Evolutionary conservation across 768 basidiomycete genomes (phyloP).

Genomic region (Termitomyces sp.): DNA sequence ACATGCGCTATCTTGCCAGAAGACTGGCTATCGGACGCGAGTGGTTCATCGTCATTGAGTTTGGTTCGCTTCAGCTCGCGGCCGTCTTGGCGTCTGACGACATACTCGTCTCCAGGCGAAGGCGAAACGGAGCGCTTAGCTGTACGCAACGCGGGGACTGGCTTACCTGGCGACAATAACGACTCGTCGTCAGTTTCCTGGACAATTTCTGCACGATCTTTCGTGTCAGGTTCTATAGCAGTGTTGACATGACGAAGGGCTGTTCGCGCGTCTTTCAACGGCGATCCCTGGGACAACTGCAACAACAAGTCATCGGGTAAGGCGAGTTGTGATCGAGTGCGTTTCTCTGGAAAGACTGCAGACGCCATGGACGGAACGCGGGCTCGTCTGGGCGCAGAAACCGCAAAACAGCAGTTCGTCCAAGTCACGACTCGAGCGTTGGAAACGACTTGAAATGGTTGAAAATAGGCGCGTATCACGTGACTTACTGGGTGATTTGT

Average conservation of each 20-base stretch:
- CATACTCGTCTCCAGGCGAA: conserved; percentile 24
- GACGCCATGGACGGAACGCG: conserved; percentile 2
- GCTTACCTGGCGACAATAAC: conserved; percentile 37
- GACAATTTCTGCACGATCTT: conserved; percentile 8
- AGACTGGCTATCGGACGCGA: conserved; percentile 8
- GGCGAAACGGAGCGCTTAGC: conserved; percentile 39
- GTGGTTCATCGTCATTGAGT: conserved; percentile 17
- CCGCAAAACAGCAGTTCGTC: background rate
- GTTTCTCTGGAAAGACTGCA: conserved; percentile 24
- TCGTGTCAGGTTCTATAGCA: conserved; percentile 1
- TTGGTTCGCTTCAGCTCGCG: conserved; percentile 33
- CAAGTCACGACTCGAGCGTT: conserved; percentile 6
- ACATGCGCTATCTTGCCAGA: conserved; percentile 9
- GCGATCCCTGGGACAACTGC: conserved; percentile 38
- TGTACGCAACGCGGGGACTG: conserved; percentile 11
- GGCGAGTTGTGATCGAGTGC: conserved; percentile 49
- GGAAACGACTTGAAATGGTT: conserved; percentile 8
- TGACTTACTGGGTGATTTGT: conserved; percentile 9
- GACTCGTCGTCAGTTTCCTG: conserved; percentile 42
- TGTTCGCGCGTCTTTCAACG: conserved; percentile 47
- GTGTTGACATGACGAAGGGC: conserved; percentile 19
- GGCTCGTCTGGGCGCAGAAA: background rate
- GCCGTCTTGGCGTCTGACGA: conserved; percentile 16
- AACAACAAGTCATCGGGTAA: conserved; percentile 41
- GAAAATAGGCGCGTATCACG: conserved; percentile 26